These are phyloP conservation scores for Beauveria australis DNA, from an alignment of 2,329 filamentous ascomycete species.

Conservation along the genomic window DNA sequence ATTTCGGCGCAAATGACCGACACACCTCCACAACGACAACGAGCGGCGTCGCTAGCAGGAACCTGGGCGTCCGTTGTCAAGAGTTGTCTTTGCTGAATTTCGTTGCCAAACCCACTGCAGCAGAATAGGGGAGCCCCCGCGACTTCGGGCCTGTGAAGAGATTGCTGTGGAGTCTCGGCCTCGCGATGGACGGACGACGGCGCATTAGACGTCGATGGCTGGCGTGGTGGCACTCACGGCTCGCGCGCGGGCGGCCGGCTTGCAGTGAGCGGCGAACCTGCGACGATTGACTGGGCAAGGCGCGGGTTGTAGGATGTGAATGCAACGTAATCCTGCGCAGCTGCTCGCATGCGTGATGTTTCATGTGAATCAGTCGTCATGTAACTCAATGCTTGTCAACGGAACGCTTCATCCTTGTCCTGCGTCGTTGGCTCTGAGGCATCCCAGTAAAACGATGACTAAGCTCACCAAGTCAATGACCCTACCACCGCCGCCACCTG, in stretches of 20 bases:
- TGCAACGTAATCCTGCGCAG: neutral
- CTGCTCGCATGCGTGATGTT: neutral
- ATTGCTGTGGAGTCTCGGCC: constrained; percentile 4
- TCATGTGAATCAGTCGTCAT: neutral
- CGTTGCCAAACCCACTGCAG: neutral
- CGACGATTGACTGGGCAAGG: neutral
- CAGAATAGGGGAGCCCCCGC: neutral
- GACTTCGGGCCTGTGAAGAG: neutral
- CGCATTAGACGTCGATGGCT: neutral
- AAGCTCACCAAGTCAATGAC: neutral
- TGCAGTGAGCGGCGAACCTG: neutral
- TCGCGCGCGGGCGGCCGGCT: neutral
- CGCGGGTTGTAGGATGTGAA: too few relatives aligned
- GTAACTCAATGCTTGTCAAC: neutral
- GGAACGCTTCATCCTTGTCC: neutral
- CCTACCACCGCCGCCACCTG: neutral
- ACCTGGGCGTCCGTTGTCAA: too few relatives aligned
- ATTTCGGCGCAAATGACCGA: neutral
- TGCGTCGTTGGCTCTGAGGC: neutral
- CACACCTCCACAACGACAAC: neutral
- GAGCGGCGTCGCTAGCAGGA: too few relatives aligned
- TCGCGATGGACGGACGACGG: neutral
- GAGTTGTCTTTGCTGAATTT: neutral
- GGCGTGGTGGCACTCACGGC: neutral
- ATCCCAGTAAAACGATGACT: neutral